Evolutionary conservation across 306 rosid species (phyloP).

Genomic region (Inga laurina): DNA sequence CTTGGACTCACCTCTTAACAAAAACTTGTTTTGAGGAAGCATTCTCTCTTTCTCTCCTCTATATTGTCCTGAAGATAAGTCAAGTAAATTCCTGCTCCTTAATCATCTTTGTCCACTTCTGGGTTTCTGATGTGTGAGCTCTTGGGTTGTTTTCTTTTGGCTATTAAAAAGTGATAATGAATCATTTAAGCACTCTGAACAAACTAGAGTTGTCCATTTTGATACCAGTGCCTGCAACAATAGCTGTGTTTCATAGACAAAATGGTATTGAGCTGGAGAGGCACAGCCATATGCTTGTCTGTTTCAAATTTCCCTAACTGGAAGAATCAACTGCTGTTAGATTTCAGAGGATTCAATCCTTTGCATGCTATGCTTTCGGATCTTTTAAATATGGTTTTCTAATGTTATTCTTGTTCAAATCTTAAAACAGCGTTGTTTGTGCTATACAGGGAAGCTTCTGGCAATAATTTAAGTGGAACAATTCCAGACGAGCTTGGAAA

Average conservation of each 20-base stretch:
- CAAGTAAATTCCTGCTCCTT: no score
- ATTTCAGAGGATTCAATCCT: background rate
- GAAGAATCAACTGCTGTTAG: background rate
- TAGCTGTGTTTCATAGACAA: no score
- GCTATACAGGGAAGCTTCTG: background rate
- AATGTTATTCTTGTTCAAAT: background rate
- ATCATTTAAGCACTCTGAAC: background rate
- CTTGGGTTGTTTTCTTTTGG: background rate
- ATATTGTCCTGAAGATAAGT: no score
- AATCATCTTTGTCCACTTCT: no score
- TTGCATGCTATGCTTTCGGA: background rate
- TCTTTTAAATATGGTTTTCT: no score
- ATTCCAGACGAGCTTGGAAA: background rate
- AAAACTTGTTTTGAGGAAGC: no score
- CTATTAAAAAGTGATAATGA: background rate
- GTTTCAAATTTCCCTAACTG: background rate
- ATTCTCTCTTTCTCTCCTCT: background rate
- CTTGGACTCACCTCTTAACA: no score
- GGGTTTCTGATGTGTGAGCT: no score
- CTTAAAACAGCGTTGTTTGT: background rate
- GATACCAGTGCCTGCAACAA: background rate
- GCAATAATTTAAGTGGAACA: background rate
- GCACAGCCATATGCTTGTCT: background rate
- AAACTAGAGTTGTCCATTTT: background rate
- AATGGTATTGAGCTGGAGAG: no score